Percentiles rank a stretch among this genome's conserved stretches.
Conservation (phyloP, 2,329 filamentous ascomycete species). For the Aureobasidium sp. region DNA sequence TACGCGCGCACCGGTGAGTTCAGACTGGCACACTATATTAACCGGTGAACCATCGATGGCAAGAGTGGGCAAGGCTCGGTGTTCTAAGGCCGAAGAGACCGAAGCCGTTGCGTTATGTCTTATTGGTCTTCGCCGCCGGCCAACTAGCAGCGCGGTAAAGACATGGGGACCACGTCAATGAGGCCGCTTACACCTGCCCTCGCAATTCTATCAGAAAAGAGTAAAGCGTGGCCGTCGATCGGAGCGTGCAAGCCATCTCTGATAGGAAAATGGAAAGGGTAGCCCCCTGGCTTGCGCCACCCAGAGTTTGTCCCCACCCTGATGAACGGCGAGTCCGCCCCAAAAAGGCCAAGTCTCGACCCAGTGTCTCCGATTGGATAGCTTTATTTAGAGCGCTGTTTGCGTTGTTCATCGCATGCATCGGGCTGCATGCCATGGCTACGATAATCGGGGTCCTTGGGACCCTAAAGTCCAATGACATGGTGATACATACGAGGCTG, state of each 20-base stretch:
- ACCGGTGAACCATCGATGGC: constrained; percentile 2
- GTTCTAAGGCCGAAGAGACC: background rate
- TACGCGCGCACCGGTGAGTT: background rate
- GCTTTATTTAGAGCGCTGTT: constrained; percentile 7
- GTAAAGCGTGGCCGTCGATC: background rate
- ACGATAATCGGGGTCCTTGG: background rate
- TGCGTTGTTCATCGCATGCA: constrained; percentile 6
- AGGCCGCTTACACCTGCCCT: constrained; percentile 1
- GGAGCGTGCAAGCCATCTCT: background rate
- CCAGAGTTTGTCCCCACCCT: background rate
- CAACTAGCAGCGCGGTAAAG: background rate
- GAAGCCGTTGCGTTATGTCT: background rate
- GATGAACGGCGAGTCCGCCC: background rate
- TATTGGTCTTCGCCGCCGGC: background rate
- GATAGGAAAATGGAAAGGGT: constrained; percentile 3
- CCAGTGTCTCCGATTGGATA: constrained; percentile 7
- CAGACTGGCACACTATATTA: background rate
- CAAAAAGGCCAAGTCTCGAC: background rate
- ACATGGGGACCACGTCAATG: background rate
- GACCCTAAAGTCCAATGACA: constrained; percentile 6
- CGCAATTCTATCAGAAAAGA: constrained; percentile 4
- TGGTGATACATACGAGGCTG: background rate
- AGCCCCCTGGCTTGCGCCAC: constrained; percentile 7
- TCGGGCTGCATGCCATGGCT: constrained; percentile 3
- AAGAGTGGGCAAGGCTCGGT: background rate